Evolutionary conservation across 768 basidiomycete genomes (phyloP), one percentile per base, ranked within the genome.

Genomic region (Psilocybe subaeruginosa): DNA sequence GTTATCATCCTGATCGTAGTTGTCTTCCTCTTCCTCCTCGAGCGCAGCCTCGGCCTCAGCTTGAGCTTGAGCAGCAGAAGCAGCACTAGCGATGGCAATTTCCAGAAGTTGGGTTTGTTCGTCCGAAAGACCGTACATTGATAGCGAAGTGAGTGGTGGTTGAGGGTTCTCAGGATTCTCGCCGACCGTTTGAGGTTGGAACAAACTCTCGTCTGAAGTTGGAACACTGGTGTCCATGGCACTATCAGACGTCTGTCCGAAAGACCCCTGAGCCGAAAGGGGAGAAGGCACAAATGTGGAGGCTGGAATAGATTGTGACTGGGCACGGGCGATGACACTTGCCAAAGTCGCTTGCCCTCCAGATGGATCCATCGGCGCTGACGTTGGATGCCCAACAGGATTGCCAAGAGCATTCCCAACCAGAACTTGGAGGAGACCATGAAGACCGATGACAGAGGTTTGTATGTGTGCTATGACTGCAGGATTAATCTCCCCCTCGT

Each of bases 21-120:
- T 77, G 0, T 78, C 80, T 8, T 88, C 86, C 39, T 84, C 86
- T 61, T 89, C 85, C 67, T 90, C 90, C 69, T 91, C 90, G 56
- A 89, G 69, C 0, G 88, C 88, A 3, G 90, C 89, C 64, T 92
- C 89, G 0, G 90, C 91, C 64, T 92, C 90, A 0, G 90, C 90
- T 66, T 90, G 89, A 17, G 89, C 87, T 65, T 90, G 89, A 0
- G 90, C 90, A 33, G 88, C 88, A 37, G 83, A 83, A 8, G 91
- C 87, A 1, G 90, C 90, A 66, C 81, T 89, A 29, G 88, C 86
- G 52, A 92, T 91, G 0, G 90, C 90, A 62, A 86, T 82, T 69
- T 91, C 89, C 14, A 92, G 76, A 63, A 89, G 71, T 60, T 80
- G 82, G 3, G 88, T 81, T 72, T 92, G 91, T 64, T 91, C 89